A percentile compares a stretch with the other conserved stretches of the same genome.
Conservation (phyloP, 2,329 filamentous ascomycete genomes). For the Esteya vermicola region DNA sequence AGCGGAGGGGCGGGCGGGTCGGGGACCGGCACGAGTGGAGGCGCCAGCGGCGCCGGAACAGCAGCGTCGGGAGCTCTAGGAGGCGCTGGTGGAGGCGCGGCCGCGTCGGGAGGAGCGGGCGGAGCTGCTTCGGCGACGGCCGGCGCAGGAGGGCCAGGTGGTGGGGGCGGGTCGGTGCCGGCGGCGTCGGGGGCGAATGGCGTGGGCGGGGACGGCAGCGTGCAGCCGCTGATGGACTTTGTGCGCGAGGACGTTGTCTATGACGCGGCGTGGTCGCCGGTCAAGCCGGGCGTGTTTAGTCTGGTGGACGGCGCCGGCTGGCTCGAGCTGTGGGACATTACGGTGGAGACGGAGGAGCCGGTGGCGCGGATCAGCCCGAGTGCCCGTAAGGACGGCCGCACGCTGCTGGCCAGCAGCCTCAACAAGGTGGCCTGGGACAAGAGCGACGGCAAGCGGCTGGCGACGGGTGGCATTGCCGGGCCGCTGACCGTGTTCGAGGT, state of each 20-base stretch:
- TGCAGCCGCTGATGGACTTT: conserved; percentile 74
- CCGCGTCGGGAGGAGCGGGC: background rate
- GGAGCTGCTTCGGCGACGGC: background rate
- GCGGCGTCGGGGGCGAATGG: conserved; percentile 19
- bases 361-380: conserved; percentile 67
- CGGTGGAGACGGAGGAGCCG: conserved; percentile 82
- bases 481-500: conserved; percentile 90
- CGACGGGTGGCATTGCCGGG: conserved; percentile 84
- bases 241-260: conserved; percentile 93
- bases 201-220: conserved; percentile 29
- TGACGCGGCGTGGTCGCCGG: conserved; percentile 87
- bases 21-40: background rate
- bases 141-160: conserved; percentile 19
- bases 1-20: background rate
- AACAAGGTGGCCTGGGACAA: conserved; percentile 94
- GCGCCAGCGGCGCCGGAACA: background rate
- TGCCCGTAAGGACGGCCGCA: conserved; percentile 46
- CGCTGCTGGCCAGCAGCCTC: conserved; percentile 68
- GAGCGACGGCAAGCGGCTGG: conserved; percentile 72
- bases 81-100: background rate
- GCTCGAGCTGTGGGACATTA: conserved; percentile 91
- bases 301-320: conserved; percentile 86
- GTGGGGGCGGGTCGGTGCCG: conserved; percentile 1
- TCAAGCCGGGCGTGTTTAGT: conserved; percentile 87
- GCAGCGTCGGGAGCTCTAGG: no score